Conservation (phyloP, 768 basidiomycete genomes). For the Boletus reticulatus region DNA sequence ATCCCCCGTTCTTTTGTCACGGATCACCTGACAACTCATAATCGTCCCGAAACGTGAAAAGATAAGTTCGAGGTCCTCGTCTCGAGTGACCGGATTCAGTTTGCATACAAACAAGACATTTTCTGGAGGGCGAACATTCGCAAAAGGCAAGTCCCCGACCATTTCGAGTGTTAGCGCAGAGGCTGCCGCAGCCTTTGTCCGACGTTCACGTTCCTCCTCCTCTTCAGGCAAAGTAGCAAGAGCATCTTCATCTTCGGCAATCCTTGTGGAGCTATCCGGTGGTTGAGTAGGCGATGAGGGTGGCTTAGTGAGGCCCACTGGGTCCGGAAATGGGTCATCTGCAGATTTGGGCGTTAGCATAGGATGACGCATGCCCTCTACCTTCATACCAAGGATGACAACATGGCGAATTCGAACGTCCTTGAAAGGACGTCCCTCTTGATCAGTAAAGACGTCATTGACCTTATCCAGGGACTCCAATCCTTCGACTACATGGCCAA, state of each 20-base stretch:
- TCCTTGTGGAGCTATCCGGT: slow-evolving; percentile 83
- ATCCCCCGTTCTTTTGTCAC: slow-evolving; percentile 95
- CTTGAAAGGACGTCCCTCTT: slow-evolving; percentile 87
- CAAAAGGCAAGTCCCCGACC: slow-evolving; percentile 98
- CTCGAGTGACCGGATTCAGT: slow-evolving; percentile 90
- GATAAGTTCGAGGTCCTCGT: slow-evolving; percentile 96
- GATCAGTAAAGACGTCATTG: slow-evolving; percentile 88
- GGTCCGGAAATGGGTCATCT: slow-evolving; percentile 98
- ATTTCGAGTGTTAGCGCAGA: slow-evolving; percentile 97
- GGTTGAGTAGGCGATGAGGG: slow-evolving; percentile 77
- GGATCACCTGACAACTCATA: slow-evolving; percentile 96
- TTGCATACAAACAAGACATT: slow-evolving; percentile 99
- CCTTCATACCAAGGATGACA: slow-evolving; percentile 75
- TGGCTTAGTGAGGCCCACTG: slow-evolving; percentile 67
- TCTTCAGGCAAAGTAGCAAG: slow-evolving; percentile 80
- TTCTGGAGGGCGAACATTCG: slow-evolving; percentile 96
- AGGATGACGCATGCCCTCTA: neutral
- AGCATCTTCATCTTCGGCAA: slow-evolving; percentile 94
- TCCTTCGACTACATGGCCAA: slow-evolving; percentile 95
- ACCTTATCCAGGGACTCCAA: slow-evolving; percentile 88
- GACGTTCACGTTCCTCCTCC: slow-evolving; percentile 74
- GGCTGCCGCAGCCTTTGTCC: slow-evolving; percentile 87
- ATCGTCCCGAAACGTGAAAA: slow-evolving; percentile 95
- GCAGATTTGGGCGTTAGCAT: slow-evolving; percentile 2
- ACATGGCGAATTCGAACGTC: slow-evolving; percentile 95